Evolutionary conservation across 169 alveolate species (phyloP).

Genomic region (Hepatocystis sp.): DNA sequence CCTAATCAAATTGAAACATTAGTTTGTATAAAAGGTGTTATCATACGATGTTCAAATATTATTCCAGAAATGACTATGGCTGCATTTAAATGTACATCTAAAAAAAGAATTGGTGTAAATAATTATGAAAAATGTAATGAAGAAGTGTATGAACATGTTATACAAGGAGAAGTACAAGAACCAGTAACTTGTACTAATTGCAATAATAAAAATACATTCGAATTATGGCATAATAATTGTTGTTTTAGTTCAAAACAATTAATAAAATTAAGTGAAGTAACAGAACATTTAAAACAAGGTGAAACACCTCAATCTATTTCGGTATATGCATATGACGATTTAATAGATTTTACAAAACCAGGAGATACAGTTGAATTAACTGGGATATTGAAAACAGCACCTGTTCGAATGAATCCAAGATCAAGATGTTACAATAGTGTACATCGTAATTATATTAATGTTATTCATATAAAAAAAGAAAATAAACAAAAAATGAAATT

Average conservation of each 20-base stretch:
- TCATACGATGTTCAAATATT: conserved; percentile 95
- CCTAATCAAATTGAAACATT: conserved; percentile 89
- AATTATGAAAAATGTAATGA: conserved; percentile 89
- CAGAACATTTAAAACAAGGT: conserved; percentile 94
- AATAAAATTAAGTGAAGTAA: conserved; percentile 95
- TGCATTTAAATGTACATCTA: conserved; percentile 95
- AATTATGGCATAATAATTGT: conserved; percentile 94
- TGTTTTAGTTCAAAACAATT: conserved; percentile 95
- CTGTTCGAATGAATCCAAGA: conserved; percentile 92
- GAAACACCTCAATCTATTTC: conserved; percentile 93
- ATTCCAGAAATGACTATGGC: conserved; percentile 99
- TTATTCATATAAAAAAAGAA: conserved; percentile 87
- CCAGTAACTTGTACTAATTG: conserved; percentile 96
- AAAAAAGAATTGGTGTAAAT: conserved; percentile 85
- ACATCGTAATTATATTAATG: conserved; percentile 95
- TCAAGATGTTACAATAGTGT: conserved; percentile 93
- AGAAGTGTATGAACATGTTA: conserved; percentile 89
- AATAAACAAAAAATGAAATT: conserved; percentile 79
- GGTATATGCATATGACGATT: conserved; percentile 96
- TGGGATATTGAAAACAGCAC: conserved; percentile 97
- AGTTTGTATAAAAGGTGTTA: conserved; percentile 96
- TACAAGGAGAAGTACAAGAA: conserved; percentile 96
- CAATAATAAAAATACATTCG: conserved; percentile 92
- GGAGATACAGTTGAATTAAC: conserved; percentile 98
- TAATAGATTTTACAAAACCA: conserved; percentile 96